These are phyloP conservation scores for Acacia concinna DNA, from an alignment of 331 rosid genomes.

Conservation along the genomic window DNA sequence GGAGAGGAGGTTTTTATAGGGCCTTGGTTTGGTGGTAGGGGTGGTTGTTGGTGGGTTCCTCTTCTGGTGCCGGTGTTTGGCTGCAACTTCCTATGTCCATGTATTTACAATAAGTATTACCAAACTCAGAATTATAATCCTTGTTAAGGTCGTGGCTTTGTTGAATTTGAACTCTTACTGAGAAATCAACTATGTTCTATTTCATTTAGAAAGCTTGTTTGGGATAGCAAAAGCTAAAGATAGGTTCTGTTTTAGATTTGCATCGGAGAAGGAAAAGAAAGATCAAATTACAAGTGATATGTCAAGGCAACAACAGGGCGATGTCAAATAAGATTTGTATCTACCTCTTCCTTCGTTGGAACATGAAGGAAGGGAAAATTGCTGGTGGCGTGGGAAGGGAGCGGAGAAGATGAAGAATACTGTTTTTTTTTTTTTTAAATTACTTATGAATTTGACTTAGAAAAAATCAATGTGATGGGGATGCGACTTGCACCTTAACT, in stretches of 20 bases:
- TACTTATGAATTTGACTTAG: no score
- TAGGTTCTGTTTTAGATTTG: constrained; percentile 23
- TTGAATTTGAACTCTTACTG: constrained; percentile 25
- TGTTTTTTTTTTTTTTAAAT: no score
- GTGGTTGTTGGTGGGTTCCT: constrained; percentile 13
- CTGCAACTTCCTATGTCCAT: constrained; percentile 41
- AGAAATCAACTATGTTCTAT: constrained; percentile 41
- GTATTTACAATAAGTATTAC: constrained; percentile 33
- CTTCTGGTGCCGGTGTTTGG: constrained; percentile 42
- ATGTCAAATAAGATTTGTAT: no score
- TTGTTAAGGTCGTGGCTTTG: constrained; percentile 43
- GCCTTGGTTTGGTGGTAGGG: constrained; percentile 37
- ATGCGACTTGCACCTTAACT: no score
- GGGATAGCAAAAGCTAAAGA: not conserved
- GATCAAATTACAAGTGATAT: constrained; percentile 14
- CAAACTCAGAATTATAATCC: constrained; percentile 42
- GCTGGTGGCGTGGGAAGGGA: no score
- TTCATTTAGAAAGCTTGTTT: constrained; percentile 54
- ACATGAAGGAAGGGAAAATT: no score
- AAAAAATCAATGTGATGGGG: no score
- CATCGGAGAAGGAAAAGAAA: not conserved
- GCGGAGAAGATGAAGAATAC: no score
- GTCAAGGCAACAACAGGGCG: not conserved
- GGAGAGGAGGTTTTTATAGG: constrained; percentile 33
- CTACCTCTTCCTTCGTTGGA: no score